These are phyloP conservation scores for Tardiomyces depauwii DNA, from an alignment of 1,139 yeast genomes.

Conservation along the genomic window DNA sequence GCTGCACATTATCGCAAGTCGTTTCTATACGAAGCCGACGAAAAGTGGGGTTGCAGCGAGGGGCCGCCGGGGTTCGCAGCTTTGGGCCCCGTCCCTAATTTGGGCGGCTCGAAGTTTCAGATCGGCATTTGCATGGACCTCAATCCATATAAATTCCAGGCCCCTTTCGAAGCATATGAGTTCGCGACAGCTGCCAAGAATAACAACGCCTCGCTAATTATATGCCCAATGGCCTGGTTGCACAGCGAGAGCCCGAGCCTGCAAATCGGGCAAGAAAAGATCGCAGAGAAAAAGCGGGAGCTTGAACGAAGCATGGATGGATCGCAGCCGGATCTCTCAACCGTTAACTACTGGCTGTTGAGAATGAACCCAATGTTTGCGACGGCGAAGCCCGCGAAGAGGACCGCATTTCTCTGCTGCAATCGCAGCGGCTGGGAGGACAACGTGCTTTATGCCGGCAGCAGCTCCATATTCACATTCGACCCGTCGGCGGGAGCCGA, in stretches of 20 bases:
- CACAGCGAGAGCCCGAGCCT: slow-evolving; percentile 29
- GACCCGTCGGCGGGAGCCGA: neutral
- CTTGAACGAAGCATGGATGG: slow-evolving; percentile 3
- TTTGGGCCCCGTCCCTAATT: slow-evolving; percentile 2
- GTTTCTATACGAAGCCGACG: slow-evolving; percentile 71
- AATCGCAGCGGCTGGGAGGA: slow-evolving; percentile 3
- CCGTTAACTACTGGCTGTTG: slow-evolving; percentile 55
- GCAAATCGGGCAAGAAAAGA: slow-evolving; percentile 9
- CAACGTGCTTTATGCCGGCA: slow-evolving; percentile 3
- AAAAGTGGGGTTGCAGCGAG: slow-evolving; percentile 68
- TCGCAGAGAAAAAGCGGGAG: slow-evolving; percentile 3
- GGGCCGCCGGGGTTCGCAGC: slow-evolving; percentile 32
- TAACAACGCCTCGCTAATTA: slow-evolving; percentile 41
- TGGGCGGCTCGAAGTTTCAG: slow-evolving; percentile 27
- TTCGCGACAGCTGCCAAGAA: slow-evolving; percentile 46
- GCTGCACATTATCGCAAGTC: slow-evolving; percentile 66
- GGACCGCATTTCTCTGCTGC: neutral
- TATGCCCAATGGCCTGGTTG: slow-evolving; percentile 89
- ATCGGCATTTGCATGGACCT: slow-evolving; percentile 95
- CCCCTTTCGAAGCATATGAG: slow-evolving; percentile 68
- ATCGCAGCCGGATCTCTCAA: slow-evolving; percentile 7
- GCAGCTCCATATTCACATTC: slow-evolving; percentile 2
- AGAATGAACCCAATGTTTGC: slow-evolving; percentile 44
- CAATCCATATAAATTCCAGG: slow-evolving; percentile 74
- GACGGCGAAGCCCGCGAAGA: slow-evolving; percentile 3